Percentiles rank a stretch among this genome's conserved stretches.
Evolutionary conservation across 2,329 filamentous ascomycete genomes (phyloP).

Genomic region (Aspergillus eucalypticola): DNA sequence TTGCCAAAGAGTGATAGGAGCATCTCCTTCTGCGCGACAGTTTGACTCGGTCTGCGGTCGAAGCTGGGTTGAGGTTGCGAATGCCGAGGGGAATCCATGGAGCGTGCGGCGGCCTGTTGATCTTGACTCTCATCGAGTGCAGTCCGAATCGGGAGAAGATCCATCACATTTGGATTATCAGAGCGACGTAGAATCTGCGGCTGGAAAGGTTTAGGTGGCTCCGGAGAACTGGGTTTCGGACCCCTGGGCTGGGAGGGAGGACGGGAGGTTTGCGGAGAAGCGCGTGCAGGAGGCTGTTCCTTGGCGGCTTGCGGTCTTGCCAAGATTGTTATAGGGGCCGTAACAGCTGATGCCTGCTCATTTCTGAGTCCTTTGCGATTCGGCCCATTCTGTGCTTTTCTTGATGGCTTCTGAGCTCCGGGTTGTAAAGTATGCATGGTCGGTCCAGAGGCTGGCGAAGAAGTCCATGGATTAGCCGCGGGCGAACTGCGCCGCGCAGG

Average conservation of each 20-base stretch:
- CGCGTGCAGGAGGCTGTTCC: constrained; percentile 21
- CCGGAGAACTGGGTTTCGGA: constrained; percentile 30
- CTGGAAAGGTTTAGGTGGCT: constrained; percentile 50
- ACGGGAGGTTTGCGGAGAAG: constrained; percentile 9
- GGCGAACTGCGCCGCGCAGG: constrained; percentile 16
- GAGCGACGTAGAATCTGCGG: constrained; percentile 57
- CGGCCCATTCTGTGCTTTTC: constrained; percentile 25
- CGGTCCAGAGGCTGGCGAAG: constrained; percentile 44
- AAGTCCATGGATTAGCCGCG: constrained; percentile 26
- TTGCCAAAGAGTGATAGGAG: constrained; percentile 66
- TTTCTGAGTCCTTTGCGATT: constrained; percentile 26
- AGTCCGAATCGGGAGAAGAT: constrained; percentile 29
- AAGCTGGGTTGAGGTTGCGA: constrained; percentile 26
- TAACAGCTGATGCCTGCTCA: constrained; percentile 23
- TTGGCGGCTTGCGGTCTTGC: constrained; percentile 36
- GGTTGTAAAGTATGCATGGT: constrained; percentile 41
- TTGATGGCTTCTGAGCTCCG: constrained; percentile 29
- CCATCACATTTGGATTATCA: constrained; percentile 37
- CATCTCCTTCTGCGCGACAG: constrained; percentile 49
- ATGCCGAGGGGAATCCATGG: constrained; percentile 14
- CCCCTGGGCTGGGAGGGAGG: constrained; percentile 17
- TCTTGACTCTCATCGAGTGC: constrained; percentile 24
- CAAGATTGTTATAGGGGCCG: constrained; percentile 42
- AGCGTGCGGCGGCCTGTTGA: constrained; percentile 13
- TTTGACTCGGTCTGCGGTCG: constrained; percentile 44